Base-by-base conservation (phyloP, 331 rosid genomes). In the Rosa hybrid region DNA sequence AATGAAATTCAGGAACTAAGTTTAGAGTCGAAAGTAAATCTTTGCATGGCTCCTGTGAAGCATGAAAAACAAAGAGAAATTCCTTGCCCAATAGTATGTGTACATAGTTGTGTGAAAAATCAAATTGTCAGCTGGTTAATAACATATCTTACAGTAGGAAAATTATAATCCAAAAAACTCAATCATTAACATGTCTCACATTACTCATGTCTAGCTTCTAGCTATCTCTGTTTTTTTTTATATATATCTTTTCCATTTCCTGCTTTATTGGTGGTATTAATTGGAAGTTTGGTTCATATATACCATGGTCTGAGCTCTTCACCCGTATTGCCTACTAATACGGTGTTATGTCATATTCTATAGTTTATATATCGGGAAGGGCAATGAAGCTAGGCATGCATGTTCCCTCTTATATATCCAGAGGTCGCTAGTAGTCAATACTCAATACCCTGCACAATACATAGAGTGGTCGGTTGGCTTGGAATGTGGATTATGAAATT, bases 381-480 rank as follows among this genome's bases (percentile, higher is more conserved):
- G n/a, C 38, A 30, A n/a, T 16, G n/a, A 42, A 60, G 67, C 67
- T 11, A 3, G 53, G 69, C 69, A 57, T 23, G 18, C 45, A 25
- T 17, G 20, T n/a, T 20, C 69, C 67, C 34, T 12, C 21, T 38
- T 3, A n/a, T 20, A 23, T 4, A 10, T 62, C 8, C 11, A 8
- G 10, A 13, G 8, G n/a, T 54, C 67, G 38, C 23, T 74, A 25
- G 39, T 74, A 25, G 39, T 62, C 68, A 62, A 62, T 25, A 56
- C 10, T 62, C 68, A 62, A 62, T 25, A 56, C 10, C 78, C 78
- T 44, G 48, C 44, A 54, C 41, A 74, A 64, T 25, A 12, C 20
- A 23, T 12, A 6, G 25, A 56, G 51, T 75, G 78, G 78, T 75
- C 78, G 78, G 78, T 75, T 54, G 78, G 68, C 78, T 75, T 75